A percentile compares a stretch with the other conserved stretches of the same genome.
phyloP scores from a whole-genome alignment of 768 basidiomycete genomes.

The Krasilnikovozyma curviuscula region DNA sequence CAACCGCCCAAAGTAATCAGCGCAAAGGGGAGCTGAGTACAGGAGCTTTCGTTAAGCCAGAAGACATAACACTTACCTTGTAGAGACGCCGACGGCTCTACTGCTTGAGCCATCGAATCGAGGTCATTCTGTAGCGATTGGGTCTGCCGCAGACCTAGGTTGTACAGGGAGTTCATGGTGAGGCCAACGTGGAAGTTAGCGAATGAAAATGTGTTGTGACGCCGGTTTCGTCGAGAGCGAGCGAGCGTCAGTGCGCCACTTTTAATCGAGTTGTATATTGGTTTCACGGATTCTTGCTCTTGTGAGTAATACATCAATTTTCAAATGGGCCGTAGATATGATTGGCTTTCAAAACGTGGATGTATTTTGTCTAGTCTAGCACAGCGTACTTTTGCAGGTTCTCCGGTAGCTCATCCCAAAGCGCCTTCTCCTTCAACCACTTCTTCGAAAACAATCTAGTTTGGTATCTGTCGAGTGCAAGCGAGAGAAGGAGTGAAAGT shows the following conservation, averaged over 20 bases:
- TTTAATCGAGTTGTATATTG: too few relatives aligned
- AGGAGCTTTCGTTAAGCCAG: neutral
- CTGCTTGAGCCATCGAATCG: constrained; percentile 49
- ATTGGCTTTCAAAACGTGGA: too few relatives aligned
- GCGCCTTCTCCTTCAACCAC: constrained; percentile 67
- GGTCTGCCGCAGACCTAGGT: constrained; percentile 77
- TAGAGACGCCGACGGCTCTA: constrained; percentile 59
- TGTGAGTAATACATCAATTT: too few relatives aligned
- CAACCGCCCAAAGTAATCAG: too few relatives aligned
- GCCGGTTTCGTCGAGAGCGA: too few relatives aligned
- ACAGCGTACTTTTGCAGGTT: constrained; percentile 78
- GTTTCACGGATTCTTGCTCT: too few relatives aligned
- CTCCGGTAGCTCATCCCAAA: constrained; percentile 58
- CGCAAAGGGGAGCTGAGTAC: neutral
- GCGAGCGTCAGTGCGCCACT: too few relatives aligned
- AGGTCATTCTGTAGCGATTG: constrained; percentile 73
- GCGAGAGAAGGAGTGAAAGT: neutral
- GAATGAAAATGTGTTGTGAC: too few relatives aligned
- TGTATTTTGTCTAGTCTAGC: constrained; percentile 31
- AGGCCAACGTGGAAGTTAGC: neutral
- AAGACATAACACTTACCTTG: constrained; percentile 43
- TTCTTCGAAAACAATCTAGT: constrained; percentile 82
- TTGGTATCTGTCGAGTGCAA: constrained; percentile 38
- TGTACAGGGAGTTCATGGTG: constrained; percentile 83
- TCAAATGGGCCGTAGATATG: too few relatives aligned